These are phyloP conservation scores for Penicillium sp. DNA, from an alignment of 2,329 filamentous ascomycete genomes.

Conservation along the genomic window DNA sequence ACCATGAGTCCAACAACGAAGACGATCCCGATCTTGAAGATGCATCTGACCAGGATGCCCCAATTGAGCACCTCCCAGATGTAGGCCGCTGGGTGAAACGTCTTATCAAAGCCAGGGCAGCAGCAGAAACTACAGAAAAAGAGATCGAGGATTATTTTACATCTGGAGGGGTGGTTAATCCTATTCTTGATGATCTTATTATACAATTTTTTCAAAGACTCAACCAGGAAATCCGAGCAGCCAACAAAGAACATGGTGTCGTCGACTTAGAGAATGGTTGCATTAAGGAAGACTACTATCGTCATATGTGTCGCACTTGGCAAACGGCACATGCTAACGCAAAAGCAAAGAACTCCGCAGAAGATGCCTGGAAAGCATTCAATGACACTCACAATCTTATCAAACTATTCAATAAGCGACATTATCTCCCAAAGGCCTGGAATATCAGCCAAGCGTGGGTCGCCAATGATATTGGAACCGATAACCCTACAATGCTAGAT, in stretches of 20 bases:
- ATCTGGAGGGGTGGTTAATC: no score
- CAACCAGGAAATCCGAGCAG: no score
- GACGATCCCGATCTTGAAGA: neutral
- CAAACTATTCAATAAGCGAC: constrained; percentile 3
- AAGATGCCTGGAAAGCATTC: neutral
- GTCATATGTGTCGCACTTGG: no score
- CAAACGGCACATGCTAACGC: neutral
- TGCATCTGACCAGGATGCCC: neutral
- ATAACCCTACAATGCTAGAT: no score
- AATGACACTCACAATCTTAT: neutral
- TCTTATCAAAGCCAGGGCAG: neutral
- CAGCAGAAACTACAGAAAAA: no score
- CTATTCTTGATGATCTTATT: no score
- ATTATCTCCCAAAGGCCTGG: constrained; percentile 5
- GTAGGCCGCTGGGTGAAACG: constrained; percentile 1
- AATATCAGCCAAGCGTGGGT: constrained; percentile 4
- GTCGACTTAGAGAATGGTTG: no score
- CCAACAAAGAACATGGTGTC: no score
- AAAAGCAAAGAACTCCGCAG: neutral
- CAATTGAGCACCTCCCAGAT: neutral
- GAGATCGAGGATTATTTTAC: no score
- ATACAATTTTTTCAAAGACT: no score
- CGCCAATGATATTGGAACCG: neutral
- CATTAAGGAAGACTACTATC: no score
- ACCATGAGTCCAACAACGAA: neutral